Conservation (phyloP, 441 rosid genomes). For the Corymbia citriodora region DNA sequence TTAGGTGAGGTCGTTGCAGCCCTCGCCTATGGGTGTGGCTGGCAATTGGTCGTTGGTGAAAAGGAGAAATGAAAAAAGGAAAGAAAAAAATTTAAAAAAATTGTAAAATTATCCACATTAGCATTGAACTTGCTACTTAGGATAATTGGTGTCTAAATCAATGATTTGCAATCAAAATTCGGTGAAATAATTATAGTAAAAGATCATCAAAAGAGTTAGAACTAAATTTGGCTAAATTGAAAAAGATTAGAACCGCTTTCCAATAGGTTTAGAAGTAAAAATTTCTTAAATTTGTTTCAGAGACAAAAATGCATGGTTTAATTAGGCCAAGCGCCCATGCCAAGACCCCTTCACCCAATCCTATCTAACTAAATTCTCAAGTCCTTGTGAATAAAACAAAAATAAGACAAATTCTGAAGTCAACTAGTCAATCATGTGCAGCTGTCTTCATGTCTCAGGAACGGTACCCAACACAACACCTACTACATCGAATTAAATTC, state of each 20-base stretch:
- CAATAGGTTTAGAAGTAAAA: not conserved
- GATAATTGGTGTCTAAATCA: accelerated
- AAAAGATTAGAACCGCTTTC: not conserved
- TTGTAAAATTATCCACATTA: not conserved
- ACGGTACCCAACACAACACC: not conserved
- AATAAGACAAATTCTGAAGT: not conserved
- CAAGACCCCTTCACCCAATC: not conserved
- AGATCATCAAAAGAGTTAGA: not conserved
- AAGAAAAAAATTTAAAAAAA: not conserved
- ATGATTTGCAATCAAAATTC: not conserved
- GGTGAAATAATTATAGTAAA: accelerated
- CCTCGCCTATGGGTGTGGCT: not conserved
- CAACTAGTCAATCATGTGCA: not conserved
- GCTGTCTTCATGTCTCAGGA: not conserved
- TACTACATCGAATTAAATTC: not conserved
- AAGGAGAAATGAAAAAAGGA: not conserved
- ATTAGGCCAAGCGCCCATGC: not conserved
- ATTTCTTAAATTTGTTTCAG: too few species aligned
- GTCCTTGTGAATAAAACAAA: not conserved
- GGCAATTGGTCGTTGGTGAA: accelerated
- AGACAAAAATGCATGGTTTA: not conserved
- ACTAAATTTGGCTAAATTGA: not conserved
- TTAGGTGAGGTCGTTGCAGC: not conserved
- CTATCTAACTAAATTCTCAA: not conserved
- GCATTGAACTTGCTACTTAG: accelerated